These are phyloP conservation scores for Diplogelasinospora grovesii DNA, from an alignment of 495 filamentous ascomycete species.

Conservation along the genomic window DNA sequence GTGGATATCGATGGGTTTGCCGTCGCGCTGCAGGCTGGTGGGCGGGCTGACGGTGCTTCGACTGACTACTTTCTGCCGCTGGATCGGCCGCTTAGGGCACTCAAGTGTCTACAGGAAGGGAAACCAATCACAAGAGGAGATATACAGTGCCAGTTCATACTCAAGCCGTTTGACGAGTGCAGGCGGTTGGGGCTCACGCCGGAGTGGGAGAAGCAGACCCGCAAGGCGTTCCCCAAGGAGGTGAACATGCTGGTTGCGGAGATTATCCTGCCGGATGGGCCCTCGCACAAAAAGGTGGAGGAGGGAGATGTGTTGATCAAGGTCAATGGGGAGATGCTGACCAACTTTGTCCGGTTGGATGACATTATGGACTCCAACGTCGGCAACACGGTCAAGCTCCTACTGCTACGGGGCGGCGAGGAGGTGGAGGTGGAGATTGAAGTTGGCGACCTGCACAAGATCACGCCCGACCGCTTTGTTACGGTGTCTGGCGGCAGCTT, in stretches of 20 bases:
- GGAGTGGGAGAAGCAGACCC: slow-evolving; percentile 77
- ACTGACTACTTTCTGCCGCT: slow-evolving; percentile 97
- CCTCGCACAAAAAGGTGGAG: slow-evolving; percentile 74
- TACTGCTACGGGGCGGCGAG: slow-evolving; percentile 82
- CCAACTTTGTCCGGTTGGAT: slow-evolving; percentile 89
- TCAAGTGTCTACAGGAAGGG: slow-evolving; percentile 74
- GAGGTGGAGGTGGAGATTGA: slow-evolving; percentile 78
- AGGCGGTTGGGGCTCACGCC: slow-evolving; percentile 78
- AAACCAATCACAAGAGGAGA: slow-evolving; percentile 76
- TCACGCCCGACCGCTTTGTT: slow-evolving; percentile 93
- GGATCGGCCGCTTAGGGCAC: slow-evolving; percentile 77
- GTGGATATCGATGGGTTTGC: slow-evolving; percentile 93
- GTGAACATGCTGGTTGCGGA: slow-evolving; percentile 96
- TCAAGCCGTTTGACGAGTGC: slow-evolving; percentile 97
- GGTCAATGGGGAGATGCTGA: slow-evolving; percentile 90
- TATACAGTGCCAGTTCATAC: slow-evolving; percentile 96
- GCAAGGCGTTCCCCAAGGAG: slow-evolving; percentile 80
- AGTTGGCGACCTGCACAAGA: slow-evolving; percentile 87
- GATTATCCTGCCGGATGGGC: slow-evolving; percentile 86
- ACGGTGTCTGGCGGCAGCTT: slow-evolving; percentile 90
- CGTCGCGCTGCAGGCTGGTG: slow-evolving; percentile 90
- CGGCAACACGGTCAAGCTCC: slow-evolving; percentile 60
- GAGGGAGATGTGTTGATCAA: slow-evolving; percentile 95
- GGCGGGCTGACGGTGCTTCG: slow-evolving; percentile 85
- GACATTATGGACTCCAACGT: slow-evolving; percentile 88